Evolutionary conservation across 2,329 filamentous ascomycete genomes (phyloP), one percentile per base, ranked within the genome.

Genomic region (Lachnellula subtilissima): DNA sequence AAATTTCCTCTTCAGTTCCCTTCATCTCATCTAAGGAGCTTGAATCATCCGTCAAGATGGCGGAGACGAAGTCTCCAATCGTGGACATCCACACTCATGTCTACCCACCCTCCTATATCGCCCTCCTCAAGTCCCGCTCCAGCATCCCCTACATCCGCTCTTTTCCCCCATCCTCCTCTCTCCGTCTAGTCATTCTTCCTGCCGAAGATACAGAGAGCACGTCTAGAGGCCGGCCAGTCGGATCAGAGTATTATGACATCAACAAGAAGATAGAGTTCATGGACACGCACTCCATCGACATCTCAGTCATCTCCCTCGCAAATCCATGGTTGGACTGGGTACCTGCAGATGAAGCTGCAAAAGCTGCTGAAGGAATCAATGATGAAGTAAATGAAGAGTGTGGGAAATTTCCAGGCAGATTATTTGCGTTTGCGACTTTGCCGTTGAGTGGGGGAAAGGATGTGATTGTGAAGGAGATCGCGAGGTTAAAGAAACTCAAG

Each of bases 271-370:
- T 96, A 14, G 79, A 83, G 49, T 96, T 97, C 74, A 97, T 97
- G 92, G 80, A 91, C 70, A 82, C 79, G 15, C 92, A 97, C 73
- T 76, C 76, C 52, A 96, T 97, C 70, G 82, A 88, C 71, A 84
- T 87, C 61, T 94, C 89, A 1, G 88, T 96, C 50, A 84, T 97
- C 60, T 94, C 89, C 0, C 83, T 96, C 22, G 92, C 92, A 14
- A 97, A 97, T 68, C 92, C 92, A 0, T 97, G 92, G 92, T 80
- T 97, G 2, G 92, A 97, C 72, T 97, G 96, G 69, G 74, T 96
- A 0, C 69, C 76, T 9, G 69, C 82, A 0, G 70, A 75, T 4
- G 81, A 86, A 61, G 88, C 89, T 0, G 81, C 80, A 1, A 69
- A 73, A 32, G 84, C 86, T 49, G 90, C 90, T 0, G 68, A 74